Evolutionary conservation across 371 early-diverging fungal species (phyloP), one percentile per base, ranked within the genome.

Genomic region (Nematocida sp.): DNA sequence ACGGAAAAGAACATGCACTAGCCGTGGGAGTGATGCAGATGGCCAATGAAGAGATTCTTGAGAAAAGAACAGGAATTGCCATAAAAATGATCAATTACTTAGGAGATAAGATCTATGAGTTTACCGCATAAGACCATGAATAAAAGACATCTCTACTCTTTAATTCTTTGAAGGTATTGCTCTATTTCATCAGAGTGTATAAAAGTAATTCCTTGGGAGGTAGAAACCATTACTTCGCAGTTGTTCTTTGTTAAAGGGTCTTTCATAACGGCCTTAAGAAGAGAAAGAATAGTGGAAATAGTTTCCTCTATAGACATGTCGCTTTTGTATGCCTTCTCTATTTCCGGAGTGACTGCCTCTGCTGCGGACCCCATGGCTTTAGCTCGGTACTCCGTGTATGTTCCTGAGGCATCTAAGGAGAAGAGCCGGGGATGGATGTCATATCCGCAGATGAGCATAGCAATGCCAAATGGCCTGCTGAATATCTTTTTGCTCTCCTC

Each of bases 231-330:
- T 38, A 96, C 85, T 85, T 98, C 93, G 23, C 95, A 92, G 82
- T 97, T 98, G 5, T 89, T 86, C 64, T 89, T 87, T 82, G 86
- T 93, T 50, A 98, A 87, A 86, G 94, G 95, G 82, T 98, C 99
- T 85, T 98, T 97, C 97, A 98, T 97, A 30, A 95, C 97, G 78
- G 93, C 91, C 86, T 95, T 95, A 45, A 98, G 86, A n/a, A 95
- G 91, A 83, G 90, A 92, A 65, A 96, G 88, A 18, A 93, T 88
- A 71, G 92, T 82, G 2, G 86, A 85, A 78, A 93, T 89, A 1
- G 93, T 93, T 81, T 95, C 93, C 18, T 87, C 85, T 71, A 93
- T 81, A 1, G 90, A 89, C 81, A 93, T 87, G 4, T 89, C 88
- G 86, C 89, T 78, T 23, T 79, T 78, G 65, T 78, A 80, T 25